Evolutionary conservation across 306 rosid genomes (phyloP), one percentile per base, ranked within the genome.

Genomic region (Cucurbita argyrosperma): DNA sequence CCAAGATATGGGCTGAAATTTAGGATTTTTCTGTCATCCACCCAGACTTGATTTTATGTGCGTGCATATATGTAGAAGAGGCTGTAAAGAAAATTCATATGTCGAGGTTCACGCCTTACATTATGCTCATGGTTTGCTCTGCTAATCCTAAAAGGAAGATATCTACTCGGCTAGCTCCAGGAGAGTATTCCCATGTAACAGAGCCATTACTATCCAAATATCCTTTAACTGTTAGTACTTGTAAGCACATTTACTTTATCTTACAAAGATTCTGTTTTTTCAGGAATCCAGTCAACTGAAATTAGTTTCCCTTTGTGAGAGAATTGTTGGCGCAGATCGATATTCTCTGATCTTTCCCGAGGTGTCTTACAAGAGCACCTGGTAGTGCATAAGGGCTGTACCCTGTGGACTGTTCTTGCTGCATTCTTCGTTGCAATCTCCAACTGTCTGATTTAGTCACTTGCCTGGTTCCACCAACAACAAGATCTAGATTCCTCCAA

Each of bases 1-100:
- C 71, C 83, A 64, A 76, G 81, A 82, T 68, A 68, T 23, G 70
- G 84, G 83, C 62, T 76, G 60, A 60, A 10, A 38, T 74, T 60
- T 4, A 60, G 45, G 45, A 35, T 55, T 9, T 49, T 50, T 50
- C 54, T 9, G 61, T 8, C 37, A 21, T 56, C 61, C 14, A 56
- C 14, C 65, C 65, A 10, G 18, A 26, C 42, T 9, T 52, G 19
- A 52, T 52, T 52, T 52, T 52, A 7, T 6, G 57, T 2, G 21
- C 6, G 21, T 47, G 4, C 14, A 4, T 49, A 12, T 50, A 50
- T 50, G 54, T 47, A 16, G 7, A 52, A 52, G 21, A 52, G 21
- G 9, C 15, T 16, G 4, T 4, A 1, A 50, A 15, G 15, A 14
- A 50, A 50, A 50, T 14, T 14, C 3, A 30, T 30, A 4, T 1